phyloP scores from a whole-genome alignment of 169 alveolate species.

The Plasmodium cynomolgi region DNA sequence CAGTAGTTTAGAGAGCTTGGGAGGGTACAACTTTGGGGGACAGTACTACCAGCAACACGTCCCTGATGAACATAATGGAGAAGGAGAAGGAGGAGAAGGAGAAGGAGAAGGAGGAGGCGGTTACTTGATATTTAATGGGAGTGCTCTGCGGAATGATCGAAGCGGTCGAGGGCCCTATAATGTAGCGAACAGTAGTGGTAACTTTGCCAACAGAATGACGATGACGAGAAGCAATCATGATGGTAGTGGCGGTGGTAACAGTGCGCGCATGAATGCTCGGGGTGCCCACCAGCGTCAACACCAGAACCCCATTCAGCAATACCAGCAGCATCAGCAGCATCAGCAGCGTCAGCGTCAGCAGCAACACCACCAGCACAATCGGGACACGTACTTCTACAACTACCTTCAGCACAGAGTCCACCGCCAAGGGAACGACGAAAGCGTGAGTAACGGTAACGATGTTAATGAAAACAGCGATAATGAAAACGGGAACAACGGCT shows the following conservation, averaged over 20 bases:
- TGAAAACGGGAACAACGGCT: not conserved
- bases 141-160: not conserved
- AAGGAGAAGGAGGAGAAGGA: not conserved
- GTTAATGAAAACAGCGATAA: not conserved
- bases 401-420: conserved; percentile 11
- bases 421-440: not conserved
- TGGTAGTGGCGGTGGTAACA: not conserved
- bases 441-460: not conserved
- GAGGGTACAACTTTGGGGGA: not conserved
- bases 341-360: not conserved
- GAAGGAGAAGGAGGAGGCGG: not conserved
- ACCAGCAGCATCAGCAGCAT: not conserved
- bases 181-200: not conserved
- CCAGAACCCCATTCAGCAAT: not conserved
- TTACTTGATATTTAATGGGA: not conserved
- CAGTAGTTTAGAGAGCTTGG: not conserved
- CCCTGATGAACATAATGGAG: not conserved
- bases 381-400: conserved; percentile 58
- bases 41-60: not conserved
- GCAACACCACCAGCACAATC: not conserved
- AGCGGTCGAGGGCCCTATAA: not conserved
- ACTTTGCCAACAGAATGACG: not conserved
- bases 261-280: not conserved
- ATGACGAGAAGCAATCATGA: not conserved
- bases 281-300: not conserved